Percentiles rank a stretch among this genome's conserved stretches.
Evolutionary conservation across 169 alveolate species (phyloP).

Genomic region (Eimeria praecox): DNA sequence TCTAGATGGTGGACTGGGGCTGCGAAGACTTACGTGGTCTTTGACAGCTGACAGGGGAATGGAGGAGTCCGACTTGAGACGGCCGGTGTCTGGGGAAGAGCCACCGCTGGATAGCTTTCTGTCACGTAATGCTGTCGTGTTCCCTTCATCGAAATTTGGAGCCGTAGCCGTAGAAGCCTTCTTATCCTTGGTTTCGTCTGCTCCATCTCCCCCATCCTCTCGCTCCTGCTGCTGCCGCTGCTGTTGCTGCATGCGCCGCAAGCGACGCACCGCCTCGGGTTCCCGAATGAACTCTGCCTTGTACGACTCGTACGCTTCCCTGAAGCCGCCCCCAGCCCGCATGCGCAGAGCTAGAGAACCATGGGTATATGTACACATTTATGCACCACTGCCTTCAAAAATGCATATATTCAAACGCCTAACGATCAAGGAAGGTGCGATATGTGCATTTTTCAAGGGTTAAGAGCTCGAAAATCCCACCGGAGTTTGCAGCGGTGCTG

Average conservation of each 20-base stretch:
- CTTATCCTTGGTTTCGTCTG: neutral
- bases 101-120: neutral
- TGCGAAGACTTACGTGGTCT: neutral
- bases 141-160: neutral
- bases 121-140: neutral
- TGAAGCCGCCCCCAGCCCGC: conserved; percentile 13
- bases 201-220: conserved; percentile 40
- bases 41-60: conserved; percentile 3
- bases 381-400: neutral
- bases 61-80: conserved; percentile 68
- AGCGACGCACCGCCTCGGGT: conserved; percentile 81
- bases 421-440: neutral
- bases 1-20: neutral
- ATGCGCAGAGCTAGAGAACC: neutral
- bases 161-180: neutral
- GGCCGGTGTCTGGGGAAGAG: conserved; percentile 64
- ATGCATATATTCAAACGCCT: neutral
- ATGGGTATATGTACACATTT: neutral
- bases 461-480: neutral
- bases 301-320: conserved; percentile 74
- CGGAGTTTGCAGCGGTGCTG: conserved; percentile 50
- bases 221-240: conserved; percentile 41
- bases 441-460: too few species aligned
- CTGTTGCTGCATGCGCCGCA: conserved; percentile 68
- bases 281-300: conserved; percentile 77